Conservation (phyloP, 2,329 filamentous ascomycete genomes). For the Aspergillus viridinutans region DNA sequence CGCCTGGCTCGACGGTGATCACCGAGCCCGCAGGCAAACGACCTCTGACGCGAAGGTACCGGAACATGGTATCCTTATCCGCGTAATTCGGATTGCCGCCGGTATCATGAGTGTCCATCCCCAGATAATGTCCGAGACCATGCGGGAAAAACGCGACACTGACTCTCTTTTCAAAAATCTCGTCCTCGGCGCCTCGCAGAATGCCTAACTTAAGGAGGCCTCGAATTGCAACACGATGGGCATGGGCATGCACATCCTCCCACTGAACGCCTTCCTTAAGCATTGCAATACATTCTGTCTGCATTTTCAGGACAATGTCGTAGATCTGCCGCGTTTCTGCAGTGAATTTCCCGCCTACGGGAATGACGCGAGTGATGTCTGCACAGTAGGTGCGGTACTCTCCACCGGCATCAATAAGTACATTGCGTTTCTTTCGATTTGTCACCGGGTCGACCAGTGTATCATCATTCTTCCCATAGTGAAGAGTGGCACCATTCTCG, state of each 20-base stretch:
- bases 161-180: constrained; percentile 73
- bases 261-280: constrained; percentile 67
- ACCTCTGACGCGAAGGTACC: constrained; percentile 76
- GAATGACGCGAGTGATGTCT: constrained; percentile 86
- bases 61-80: constrained; percentile 80
- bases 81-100: constrained; percentile 72
- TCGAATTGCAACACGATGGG: constrained; percentile 66
- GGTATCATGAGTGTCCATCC: constrained; percentile 88
- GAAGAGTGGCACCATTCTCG: constrained; percentile 75
- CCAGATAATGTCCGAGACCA: constrained; percentile 84
- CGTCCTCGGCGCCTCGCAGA: constrained; percentile 60
- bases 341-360: constrained; percentile 66
- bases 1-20: constrained; percentile 90
- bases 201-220: constrained; percentile 71
- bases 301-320: constrained; percentile 74
- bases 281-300: constrained; percentile 65
- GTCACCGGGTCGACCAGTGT: constrained; percentile 53
- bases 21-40: constrained; percentile 72
- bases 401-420: constrained; percentile 82
- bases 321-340: constrained; percentile 70
- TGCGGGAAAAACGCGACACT: constrained; percentile 90
- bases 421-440: constrained; percentile 54
- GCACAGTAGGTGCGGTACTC: constrained; percentile 84
- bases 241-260: constrained; percentile 67
- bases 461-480: constrained; percentile 79